A percentile compares a stretch with the other conserved stretches of the same genome.
Evolutionary conservation across 805 yeast genomes (phyloP).

Genomic region (Schwanniomyces sp.): DNA sequence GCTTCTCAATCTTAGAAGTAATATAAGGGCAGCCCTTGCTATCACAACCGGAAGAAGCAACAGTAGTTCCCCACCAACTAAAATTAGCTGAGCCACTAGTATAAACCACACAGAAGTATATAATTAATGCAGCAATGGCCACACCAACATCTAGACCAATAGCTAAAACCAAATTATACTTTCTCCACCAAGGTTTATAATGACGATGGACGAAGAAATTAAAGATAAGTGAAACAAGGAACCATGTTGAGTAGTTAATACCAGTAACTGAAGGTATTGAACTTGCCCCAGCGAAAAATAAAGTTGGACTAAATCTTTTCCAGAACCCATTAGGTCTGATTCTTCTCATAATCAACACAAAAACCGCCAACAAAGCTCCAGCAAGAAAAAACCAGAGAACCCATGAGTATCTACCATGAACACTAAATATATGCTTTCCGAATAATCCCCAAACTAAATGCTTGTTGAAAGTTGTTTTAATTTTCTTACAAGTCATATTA

Average conservation of each 20-base stretch:
- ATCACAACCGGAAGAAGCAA: constrained; percentile 9
- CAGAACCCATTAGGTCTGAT: constrained; percentile 3
- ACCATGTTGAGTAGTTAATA: constrained; percentile 60
- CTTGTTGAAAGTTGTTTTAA: constrained; percentile 7
- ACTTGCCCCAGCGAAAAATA: constrained; percentile 50
- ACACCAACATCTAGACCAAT: constrained; percentile 53
- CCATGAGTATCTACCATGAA: constrained; percentile 11
- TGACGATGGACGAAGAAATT: constrained; percentile 46
- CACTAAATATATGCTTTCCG: constrained; percentile 9
- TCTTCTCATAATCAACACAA: neutral
- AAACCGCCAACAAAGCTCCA: constrained; percentile 3
- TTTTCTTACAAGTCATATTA: constrained; percentile 11
- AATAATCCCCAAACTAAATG: constrained; percentile 14
- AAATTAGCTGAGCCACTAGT: constrained; percentile 10
- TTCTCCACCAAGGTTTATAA: constrained; percentile 56
- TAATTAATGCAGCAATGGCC: constrained; percentile 52
- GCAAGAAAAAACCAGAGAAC: constrained; percentile 12
- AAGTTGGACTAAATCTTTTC: constrained; percentile 34
- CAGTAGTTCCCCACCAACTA: constrained; percentile 6
- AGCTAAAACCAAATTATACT: constrained; percentile 58
- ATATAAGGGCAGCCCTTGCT: constrained; percentile 10
- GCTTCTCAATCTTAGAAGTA: constrained; percentile 5
- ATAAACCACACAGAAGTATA: constrained; percentile 41
- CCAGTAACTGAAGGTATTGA: constrained; percentile 75
- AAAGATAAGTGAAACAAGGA: constrained; percentile 42